Conservation (phyloP, 495 filamentous ascomycete species). For the Aspergillus biplanus region DNA sequence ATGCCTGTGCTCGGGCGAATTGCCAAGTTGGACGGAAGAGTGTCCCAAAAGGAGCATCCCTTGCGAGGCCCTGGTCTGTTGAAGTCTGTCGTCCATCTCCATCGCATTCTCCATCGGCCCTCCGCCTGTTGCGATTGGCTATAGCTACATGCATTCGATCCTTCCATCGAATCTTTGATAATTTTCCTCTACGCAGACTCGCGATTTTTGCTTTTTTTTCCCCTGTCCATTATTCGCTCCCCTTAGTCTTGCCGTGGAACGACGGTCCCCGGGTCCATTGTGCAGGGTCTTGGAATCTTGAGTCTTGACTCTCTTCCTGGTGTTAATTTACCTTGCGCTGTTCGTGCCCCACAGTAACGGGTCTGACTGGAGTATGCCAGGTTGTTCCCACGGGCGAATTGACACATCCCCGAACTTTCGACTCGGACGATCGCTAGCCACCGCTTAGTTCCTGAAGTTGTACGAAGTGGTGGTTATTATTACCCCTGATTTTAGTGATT, state of each 20-base stretch:
- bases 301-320: background rate
- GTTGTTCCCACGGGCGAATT: slow-evolving; percentile 18
- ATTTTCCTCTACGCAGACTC: slow-evolving; percentile 16
- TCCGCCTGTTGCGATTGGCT: slow-evolving; percentile 4
- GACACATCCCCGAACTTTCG: slow-evolving; percentile 17
- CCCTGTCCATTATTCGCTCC: background rate
- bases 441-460: background rate
- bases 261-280: slow-evolving; percentile 7
- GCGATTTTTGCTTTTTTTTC: slow-evolving; percentile 10
- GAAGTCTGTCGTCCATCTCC: slow-evolving; percentile 26
- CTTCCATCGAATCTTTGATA: background rate
- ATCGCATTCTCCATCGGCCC: slow-evolving; percentile 42
- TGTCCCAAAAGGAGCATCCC: slow-evolving; percentile 16
- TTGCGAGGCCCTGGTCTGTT: slow-evolving; percentile 2
- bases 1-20: slow-evolving; percentile 20
- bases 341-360: slow-evolving; percentile 12
- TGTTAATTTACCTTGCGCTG: background rate
- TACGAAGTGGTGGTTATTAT: background rate
- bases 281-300: background rate
- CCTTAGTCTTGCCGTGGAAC: slow-evolving; percentile 16
- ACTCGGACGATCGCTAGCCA: slow-evolving; percentile 24
- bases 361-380: background rate
- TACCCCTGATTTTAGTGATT: slow-evolving; percentile 27
- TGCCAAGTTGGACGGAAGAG: slow-evolving; percentile 16
- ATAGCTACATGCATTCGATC: slow-evolving; percentile 6